Base-by-base conservation (phyloP, 495 filamentous ascomycete species). In the Podospora australis region DNA sequence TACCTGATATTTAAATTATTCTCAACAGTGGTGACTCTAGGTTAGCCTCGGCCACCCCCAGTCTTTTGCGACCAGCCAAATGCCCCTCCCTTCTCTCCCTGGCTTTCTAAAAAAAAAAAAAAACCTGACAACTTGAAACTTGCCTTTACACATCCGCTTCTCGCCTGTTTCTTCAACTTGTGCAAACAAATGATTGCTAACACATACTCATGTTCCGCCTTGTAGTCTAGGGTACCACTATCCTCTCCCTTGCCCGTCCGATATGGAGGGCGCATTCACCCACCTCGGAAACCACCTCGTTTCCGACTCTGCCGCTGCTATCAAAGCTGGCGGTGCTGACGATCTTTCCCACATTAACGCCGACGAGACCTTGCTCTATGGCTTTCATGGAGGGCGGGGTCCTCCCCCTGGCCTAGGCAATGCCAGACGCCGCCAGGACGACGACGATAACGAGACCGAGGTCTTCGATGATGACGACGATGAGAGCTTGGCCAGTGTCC, bases 401-500 rank as follows among this genome's bases (percentile, higher is more conserved):
- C 71, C 75, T 46, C 78, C 78, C 45, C 81, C 59, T 17, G 68
- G 64, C 34, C 45, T 69, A 21, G 64, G 65, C 30, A 69, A 59
- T 41, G 55, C 65, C 38, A 56, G 70, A 63, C 83, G 65, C 73
- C 86, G 62, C 71, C 87, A 74, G 65, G 92, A 73, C 69, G 86
- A 73, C 70, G 85, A 90, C 58, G 90, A 96, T 55, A 91, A 36
- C 32, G n/a, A 96, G 58, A 89, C 86, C 21, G 88, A 94, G 58
- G 76, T 78, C 44, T 85, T 86, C 50, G 88, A 89, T 39, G 89
- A 95, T 54, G 92, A 97, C 53, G 92, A 97, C 63, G 74, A 85
- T 49, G 88, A 96, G 68, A 96, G 90, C 58, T 74, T 94, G 58
- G 83, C 84, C n/a, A 95, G 89, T 64, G 82, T 87, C 38, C 82